phyloP scores from a whole-genome alignment of 2,329 filamentous ascomycete species.

The Aspergillus versicolor region DNA sequence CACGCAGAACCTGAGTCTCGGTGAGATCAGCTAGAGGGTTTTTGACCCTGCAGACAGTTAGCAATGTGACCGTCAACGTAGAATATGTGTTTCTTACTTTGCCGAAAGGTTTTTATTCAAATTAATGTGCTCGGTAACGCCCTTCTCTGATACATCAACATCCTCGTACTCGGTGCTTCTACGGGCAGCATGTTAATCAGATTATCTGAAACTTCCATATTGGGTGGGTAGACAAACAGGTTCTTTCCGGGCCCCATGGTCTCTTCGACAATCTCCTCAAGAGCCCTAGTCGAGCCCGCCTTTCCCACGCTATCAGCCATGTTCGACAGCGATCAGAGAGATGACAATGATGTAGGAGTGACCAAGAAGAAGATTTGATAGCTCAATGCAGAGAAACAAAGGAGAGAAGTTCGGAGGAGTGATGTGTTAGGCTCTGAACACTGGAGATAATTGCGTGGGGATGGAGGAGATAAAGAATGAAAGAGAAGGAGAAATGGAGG shows the following conservation, averaged over 20 bases:
- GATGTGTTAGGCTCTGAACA: neutral
- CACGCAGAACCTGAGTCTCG: constrained; percentile 36
- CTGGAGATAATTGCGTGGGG: neutral
- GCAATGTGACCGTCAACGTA: neutral
- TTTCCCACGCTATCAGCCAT: constrained; percentile 17
- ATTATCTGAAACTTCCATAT: neutral
- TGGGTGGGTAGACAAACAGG: constrained; percentile 10
- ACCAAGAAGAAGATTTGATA: neutral
- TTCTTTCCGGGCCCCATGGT: constrained; percentile 7
- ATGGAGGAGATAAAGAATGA: constrained; percentile 2
- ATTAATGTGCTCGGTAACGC: constrained; percentile 24
- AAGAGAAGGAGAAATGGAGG: neutral
- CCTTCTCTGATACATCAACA: constrained; percentile 21
- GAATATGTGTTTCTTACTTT: constrained; percentile 22
- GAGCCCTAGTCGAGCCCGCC: neutral
- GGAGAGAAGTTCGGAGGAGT: constrained; percentile 2
- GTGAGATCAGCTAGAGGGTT: constrained; percentile 47
- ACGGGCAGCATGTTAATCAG: constrained; percentile 2
- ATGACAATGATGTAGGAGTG: neutral
- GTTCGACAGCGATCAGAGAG: constrained; percentile 1
- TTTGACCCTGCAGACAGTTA: constrained; percentile 38
- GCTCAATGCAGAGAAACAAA: neutral
- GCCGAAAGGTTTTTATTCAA: constrained; percentile 30
- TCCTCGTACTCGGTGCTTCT: constrained; percentile 15
- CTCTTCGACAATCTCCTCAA: constrained; percentile 1